Conservation (phyloP, 1,139 yeast genomes). For the Meyerozyma smithsonii region DNA sequence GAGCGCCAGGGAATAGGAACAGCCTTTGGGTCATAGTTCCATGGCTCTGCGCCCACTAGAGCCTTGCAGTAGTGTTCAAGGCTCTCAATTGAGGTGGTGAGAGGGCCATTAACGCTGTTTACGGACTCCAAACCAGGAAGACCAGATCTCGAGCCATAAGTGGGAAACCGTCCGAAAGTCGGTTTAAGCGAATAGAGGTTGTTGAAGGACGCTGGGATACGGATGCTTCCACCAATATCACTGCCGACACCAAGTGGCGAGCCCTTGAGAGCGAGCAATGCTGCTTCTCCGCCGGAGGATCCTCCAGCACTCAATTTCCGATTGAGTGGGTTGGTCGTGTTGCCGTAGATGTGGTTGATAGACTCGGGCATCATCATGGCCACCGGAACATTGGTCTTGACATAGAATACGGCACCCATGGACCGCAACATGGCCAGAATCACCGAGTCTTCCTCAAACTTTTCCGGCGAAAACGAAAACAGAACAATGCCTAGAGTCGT, state of each 20-base stretch:
- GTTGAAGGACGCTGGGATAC: conserved; percentile 43
- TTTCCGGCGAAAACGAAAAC: conserved; percentile 21
- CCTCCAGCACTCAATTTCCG: conserved; percentile 31
- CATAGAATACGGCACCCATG: conserved; percentile 38
- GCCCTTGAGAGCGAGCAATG: conserved; percentile 32
- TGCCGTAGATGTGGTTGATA: conserved; percentile 30
- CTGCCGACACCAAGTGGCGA: conserved; percentile 51
- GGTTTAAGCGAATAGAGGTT: conserved; percentile 47
- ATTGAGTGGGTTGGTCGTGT: conserved; percentile 29
- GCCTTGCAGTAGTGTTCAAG: conserved; percentile 25
- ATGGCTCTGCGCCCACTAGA: conserved; percentile 25
- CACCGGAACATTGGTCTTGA: conserved; percentile 56
- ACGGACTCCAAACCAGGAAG: conserved; percentile 48
- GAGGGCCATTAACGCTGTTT: conserved; percentile 32
- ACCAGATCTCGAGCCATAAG: conserved; percentile 47
- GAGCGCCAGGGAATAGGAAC: conserved; percentile 29
- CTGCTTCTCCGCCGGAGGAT: conserved; percentile 35
- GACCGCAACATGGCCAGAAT: conserved; percentile 22
- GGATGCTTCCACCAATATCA: conserved; percentile 57
- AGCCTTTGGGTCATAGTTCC: conserved; percentile 28
- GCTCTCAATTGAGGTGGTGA: conserved; percentile 22
- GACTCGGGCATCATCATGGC: conserved; percentile 46
- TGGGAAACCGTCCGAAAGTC: conserved; percentile 48
- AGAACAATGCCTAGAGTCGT: conserved; percentile 46
- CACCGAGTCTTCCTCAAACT: conserved; percentile 21